A percentile compares a stretch with the other conserved stretches of the same genome.
phyloP scores from a whole-genome alignment of 306 rosid species.

The Rubus parviflorus region DNA sequence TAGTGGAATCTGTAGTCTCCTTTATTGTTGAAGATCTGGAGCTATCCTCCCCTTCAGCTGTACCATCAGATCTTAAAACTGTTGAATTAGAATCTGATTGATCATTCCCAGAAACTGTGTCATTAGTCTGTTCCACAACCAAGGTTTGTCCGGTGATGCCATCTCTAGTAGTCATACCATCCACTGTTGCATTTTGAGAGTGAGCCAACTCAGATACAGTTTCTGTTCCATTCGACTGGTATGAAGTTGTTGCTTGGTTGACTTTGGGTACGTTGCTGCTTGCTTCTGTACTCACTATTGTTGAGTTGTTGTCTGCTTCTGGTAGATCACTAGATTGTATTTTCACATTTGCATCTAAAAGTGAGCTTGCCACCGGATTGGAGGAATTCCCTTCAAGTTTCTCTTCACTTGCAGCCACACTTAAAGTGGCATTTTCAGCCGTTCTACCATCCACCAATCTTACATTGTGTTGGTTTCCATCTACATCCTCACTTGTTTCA shows the following conservation, averaged over 20 bases:
- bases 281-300: conserved; percentile 23
- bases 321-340: conserved; percentile 32
- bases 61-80: conserved; percentile 16
- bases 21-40: conserved; percentile 24
- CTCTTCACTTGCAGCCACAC: conserved; percentile 32
- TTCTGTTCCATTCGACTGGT: conserved; percentile 37
- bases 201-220: conserved; percentile 9
- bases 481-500: conserved; percentile 35
- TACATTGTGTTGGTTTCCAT: conserved; percentile 35
- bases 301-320: conserved; percentile 34
- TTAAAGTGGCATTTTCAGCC: conserved; percentile 31
- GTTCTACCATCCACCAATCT: conserved; percentile 36
- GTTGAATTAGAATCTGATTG: conserved; percentile 31
- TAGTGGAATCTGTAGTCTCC: conserved; percentile 34
- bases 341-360: conserved; percentile 22
- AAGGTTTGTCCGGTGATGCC: conserved; percentile 27
- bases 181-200: conserved; percentile 28
- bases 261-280: conserved; percentile 12
- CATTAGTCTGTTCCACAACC: conserved; percentile 32
- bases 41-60: conserved; percentile 37
- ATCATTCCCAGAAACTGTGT: conserved; percentile 33
- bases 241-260: conserved; percentile 21
- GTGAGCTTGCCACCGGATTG: conserved; percentile 30
- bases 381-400: conserved; percentile 30
- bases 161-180: conserved; percentile 31